Conservation (phyloP, 1,139 yeast genomes). For the Entelexis paramagnoliae region DNA sequence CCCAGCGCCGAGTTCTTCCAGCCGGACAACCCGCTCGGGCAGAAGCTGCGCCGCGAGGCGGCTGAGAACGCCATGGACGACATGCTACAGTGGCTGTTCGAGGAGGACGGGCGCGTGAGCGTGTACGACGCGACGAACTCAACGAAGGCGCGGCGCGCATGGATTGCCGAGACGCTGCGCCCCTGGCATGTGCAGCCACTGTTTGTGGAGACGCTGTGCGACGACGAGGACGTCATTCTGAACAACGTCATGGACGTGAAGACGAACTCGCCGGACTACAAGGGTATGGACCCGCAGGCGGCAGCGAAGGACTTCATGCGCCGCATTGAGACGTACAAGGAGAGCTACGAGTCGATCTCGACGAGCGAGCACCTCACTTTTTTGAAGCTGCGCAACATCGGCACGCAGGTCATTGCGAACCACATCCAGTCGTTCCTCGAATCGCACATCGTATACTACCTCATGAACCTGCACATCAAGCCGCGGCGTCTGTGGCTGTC, state of each 20-base stretch:
- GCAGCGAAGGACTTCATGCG: slow-evolving; percentile 64
- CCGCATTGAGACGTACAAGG: slow-evolving; percentile 64
- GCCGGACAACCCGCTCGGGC: slow-evolving; percentile 53
- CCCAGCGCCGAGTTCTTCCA: slow-evolving; percentile 74
- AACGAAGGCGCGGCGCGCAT: slow-evolving; percentile 57
- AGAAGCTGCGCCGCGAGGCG: slow-evolving; percentile 54
- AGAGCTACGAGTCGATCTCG: slow-evolving; percentile 58
- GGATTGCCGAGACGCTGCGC: slow-evolving; percentile 54
- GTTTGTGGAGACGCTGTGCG: slow-evolving; percentile 86
- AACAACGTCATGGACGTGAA: slow-evolving; percentile 79
- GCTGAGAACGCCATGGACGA: slow-evolving; percentile 65
- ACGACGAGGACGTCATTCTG: slow-evolving; percentile 64
- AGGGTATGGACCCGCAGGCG: slow-evolving; percentile 56
- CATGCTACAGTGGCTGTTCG: slow-evolving; percentile 77
- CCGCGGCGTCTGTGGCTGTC: slow-evolving; percentile 89
- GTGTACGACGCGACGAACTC: slow-evolving; percentile 83
- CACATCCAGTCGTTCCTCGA: slow-evolving; percentile 80
- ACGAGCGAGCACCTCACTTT: slow-evolving; percentile 52
- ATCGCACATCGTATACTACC: slow-evolving; percentile 86
- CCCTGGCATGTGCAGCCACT: slow-evolving; percentile 70
- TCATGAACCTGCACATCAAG: slow-evolving; percentile 88
- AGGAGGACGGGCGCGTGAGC: slow-evolving; percentile 79
- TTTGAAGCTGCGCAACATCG: slow-evolving; percentile 77
- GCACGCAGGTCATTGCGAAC: slow-evolving; percentile 78
- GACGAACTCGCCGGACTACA: slow-evolving; percentile 78